These are phyloP conservation scores for Luffa aegyptiaca DNA, from an alignment of 306 rosid species.

Conservation along the genomic window DNA sequence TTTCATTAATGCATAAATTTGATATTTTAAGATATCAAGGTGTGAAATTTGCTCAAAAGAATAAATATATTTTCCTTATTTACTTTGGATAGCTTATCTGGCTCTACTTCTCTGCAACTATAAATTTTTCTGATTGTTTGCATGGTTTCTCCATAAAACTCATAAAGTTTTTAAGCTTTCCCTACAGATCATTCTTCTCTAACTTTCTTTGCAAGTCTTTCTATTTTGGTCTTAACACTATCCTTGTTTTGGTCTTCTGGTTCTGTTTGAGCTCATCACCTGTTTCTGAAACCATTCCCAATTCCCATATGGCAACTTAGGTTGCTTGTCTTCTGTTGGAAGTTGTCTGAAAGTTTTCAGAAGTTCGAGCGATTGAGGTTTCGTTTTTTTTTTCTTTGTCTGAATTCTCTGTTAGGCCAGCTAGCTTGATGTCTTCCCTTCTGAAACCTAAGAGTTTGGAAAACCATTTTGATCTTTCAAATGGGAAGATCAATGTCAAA, in stretches of 20 bases:
- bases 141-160: not conserved
- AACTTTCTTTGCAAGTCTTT: not conserved
- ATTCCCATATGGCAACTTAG: not conserved
- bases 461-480: slow-evolving; percentile 28
- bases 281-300: not conserved
- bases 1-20: not conserved
- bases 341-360: not conserved
- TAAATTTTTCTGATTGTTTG: slow-evolving; percentile 5
- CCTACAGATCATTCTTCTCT: not conserved
- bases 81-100: slow-evolving; percentile 2
- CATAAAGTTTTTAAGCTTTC: not conserved
- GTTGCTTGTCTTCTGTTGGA: not conserved
- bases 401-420: slow-evolving; percentile 9
- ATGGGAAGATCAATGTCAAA: slow-evolving; percentile 34
- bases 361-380: not conserved
- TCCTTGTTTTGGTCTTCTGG: not conserved
- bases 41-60: too few relatives aligned
- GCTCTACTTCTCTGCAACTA: slow-evolving; percentile 14
- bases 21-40: not conserved
- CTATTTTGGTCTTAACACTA: not conserved
- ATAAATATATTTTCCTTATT: not conserved
- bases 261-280: not conserved
- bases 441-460: slow-evolving; percentile 13
- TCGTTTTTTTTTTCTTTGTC: not conserved
- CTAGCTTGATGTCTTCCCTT: not conserved